phyloP scores from a whole-genome alignment of 345 rosid species.

The Camelina laxa region DNA sequence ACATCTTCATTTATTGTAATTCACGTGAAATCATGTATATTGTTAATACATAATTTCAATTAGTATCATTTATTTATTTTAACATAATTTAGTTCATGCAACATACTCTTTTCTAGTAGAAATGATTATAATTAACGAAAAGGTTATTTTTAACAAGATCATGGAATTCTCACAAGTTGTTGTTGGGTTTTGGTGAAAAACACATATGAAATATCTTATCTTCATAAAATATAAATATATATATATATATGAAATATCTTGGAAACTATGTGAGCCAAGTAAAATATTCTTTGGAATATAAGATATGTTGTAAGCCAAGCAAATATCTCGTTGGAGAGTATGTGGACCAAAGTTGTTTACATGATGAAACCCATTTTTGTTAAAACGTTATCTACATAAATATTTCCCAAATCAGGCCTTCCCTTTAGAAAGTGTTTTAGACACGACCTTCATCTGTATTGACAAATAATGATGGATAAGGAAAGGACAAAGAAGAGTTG shows the following conservation, averaged over 20 bases:
- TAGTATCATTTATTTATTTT: too few species aligned
- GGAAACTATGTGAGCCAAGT: slow-evolving; percentile 36
- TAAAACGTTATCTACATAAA: neutral
- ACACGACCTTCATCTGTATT: neutral
- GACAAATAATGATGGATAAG: slow-evolving; percentile 15
- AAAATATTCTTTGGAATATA: slow-evolving; percentile 32
- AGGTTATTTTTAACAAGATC: too few species aligned
- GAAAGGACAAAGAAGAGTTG: neutral
- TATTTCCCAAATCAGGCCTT: slow-evolving; percentile 19
- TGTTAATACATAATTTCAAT: too few species aligned
- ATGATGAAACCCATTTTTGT: slow-evolving; percentile 10
- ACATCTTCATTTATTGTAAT: too few species aligned
- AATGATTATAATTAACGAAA: too few species aligned
- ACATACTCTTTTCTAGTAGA: too few species aligned
- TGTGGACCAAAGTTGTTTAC: slow-evolving; percentile 31
- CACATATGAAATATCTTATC: neutral
- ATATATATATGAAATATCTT: slow-evolving; percentile 24
- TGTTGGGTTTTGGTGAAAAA: neutral
- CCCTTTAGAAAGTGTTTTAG: slow-evolving; percentile 29
- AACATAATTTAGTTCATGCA: too few species aligned
- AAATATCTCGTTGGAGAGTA: slow-evolving; percentile 15
- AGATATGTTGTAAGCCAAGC: slow-evolving; percentile 34
- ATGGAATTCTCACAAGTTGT: neutral
- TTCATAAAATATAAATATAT: too few species aligned
- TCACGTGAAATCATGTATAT: too few species aligned